These are phyloP conservation scores for Colletotrichum navitas DNA, from an alignment of 2,329 filamentous ascomycete genomes.

Conservation along the genomic window DNA sequence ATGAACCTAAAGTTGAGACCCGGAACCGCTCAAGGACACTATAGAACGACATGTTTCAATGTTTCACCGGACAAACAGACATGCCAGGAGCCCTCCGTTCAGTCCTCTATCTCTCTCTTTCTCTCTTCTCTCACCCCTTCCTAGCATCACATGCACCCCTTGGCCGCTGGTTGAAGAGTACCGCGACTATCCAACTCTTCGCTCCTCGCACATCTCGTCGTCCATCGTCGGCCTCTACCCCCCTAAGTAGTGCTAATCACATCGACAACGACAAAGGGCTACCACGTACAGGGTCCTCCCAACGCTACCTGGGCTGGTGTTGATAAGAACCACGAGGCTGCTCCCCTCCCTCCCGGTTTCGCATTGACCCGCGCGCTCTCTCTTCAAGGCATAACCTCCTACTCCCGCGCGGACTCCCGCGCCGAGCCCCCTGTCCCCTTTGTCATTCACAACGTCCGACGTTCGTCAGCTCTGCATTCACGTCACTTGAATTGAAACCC, in stretches of 20 bases:
- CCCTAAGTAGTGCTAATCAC: background rate
- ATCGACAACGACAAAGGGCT: background rate
- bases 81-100: background rate
- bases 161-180: background rate
- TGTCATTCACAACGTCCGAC: background rate
- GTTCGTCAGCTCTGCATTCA: background rate
- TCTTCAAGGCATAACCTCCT: background rate
- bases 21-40: background rate
- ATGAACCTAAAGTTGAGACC: background rate
- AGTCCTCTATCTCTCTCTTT: background rate
- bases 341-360: background rate
- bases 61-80: conserved; percentile 7
- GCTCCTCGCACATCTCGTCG: background rate
- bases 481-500: background rate
- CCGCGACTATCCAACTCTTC: background rate
- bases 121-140: background rate
- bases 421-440: no score
- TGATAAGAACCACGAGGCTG: background rate
- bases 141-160: background rate
- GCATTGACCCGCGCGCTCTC: background rate
- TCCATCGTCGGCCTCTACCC: background rate
- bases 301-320: background rate
- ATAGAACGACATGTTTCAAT: conserved; percentile 14
- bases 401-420: background rate
- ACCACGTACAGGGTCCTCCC: background rate